Conservation (phyloP, 2,329 filamentous ascomycete genomes). For the Didymosphaeria variabile region DNA sequence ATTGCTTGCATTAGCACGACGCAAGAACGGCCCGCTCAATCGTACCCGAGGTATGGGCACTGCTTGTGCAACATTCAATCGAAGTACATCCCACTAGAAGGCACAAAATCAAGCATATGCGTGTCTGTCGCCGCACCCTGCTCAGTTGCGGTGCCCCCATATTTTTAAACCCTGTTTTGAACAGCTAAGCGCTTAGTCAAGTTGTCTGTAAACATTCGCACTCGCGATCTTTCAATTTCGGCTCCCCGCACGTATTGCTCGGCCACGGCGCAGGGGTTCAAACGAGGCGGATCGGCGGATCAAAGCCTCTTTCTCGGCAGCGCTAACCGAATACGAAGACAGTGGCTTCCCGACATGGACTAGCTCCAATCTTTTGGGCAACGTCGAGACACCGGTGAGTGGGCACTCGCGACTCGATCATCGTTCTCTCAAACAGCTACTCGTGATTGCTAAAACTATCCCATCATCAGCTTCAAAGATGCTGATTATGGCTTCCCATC, state of each 20-base stretch:
- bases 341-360: neutral
- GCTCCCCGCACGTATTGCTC: constrained; percentile 9
- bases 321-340: neutral
- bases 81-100: too few species aligned
- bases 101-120: too few species aligned
- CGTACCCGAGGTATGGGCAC: too few species aligned
- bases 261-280: neutral
- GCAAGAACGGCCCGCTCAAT: neutral
- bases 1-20: neutral
- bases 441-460: neutral
- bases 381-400: constrained; percentile 6
- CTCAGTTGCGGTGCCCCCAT: too few species aligned
- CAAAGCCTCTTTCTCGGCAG: neutral
- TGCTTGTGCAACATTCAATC: too few species aligned
- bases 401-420: neutral
- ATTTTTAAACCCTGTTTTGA: neutral
- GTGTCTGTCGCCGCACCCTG: too few species aligned
- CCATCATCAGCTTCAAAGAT: neutral
- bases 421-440: neutral
- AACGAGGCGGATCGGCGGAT: neutral
- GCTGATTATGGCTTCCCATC: neutral
- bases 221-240: neutral
- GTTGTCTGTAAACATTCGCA: neutral
- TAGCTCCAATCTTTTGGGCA: constrained; percentile 1
- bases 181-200: neutral